phyloP scores from a whole-genome alignment of 108 stramenopile genomes.

The Nitzschia sp. region DNA sequence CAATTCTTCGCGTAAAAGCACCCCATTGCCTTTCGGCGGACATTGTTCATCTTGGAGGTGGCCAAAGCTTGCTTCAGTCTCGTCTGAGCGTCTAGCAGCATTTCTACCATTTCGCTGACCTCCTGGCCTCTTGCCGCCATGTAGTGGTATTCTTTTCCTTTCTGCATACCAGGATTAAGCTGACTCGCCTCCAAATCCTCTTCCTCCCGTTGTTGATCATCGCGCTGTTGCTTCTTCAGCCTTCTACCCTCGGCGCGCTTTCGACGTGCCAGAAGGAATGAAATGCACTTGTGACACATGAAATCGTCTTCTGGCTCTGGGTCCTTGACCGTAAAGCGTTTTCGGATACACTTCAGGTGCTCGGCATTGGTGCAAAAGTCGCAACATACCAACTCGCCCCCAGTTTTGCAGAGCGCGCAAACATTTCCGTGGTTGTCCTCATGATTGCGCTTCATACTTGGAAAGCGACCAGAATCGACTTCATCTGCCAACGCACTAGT shows the following conservation, averaged over 20 bases:
- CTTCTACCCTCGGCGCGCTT: constrained; percentile 71
- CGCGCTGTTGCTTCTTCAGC: constrained; percentile 55
- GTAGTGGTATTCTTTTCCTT: constrained; percentile 68
- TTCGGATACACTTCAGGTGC: constrained; percentile 66
- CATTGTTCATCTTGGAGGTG: constrained; percentile 58
- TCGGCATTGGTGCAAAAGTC: constrained; percentile 69
- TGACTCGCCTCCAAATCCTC: constrained; percentile 14
- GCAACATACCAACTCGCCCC: constrained; percentile 53
- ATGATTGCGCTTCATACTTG: constrained; percentile 65
- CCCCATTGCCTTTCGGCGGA: constrained; percentile 41
- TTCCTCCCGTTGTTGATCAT: constrained; percentile 24
- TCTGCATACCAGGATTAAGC: constrained; percentile 25
- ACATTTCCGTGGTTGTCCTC: constrained; percentile 43
- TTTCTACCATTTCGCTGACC: constrained; percentile 69
- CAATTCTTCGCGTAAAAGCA: background rate
- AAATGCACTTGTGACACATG: constrained; percentile 78
- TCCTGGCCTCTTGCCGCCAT: constrained; percentile 65
- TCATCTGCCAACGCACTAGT: constrained; percentile 65
- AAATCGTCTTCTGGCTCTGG: constrained; percentile 75
- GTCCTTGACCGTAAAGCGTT: constrained; percentile 53
- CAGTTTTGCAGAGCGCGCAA: constrained; percentile 63
- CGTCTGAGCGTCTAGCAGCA: constrained; percentile 71
- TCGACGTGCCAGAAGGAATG: constrained; percentile 46
- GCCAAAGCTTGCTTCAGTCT: constrained; percentile 56
- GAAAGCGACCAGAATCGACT: constrained; percentile 72